phyloP scores from a whole-genome alignment of 225 moss, liverwort and hornwort species.

The Rhytidiadelphus loreus region DNA sequence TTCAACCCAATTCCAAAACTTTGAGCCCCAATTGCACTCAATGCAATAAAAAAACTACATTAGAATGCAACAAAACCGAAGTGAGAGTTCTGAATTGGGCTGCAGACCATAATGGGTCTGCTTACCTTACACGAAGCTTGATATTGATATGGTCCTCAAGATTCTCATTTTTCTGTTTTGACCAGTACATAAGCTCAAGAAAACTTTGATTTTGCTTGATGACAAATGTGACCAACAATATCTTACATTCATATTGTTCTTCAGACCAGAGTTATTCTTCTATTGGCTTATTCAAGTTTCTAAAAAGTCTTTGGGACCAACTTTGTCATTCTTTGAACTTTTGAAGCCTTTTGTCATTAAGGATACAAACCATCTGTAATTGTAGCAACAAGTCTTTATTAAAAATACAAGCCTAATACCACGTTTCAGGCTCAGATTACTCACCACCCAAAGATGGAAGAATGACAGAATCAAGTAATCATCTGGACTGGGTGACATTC shows the following conservation, averaged over 20 bases:
- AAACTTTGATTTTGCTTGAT: neutral
- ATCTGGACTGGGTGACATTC: neutral
- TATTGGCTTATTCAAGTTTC: neutral
- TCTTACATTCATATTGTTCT: neutral
- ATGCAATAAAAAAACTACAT: too few species aligned
- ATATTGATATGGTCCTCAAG: too few species aligned
- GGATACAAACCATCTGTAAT: neutral
- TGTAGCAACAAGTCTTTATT: neutral
- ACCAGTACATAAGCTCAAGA: neutral
- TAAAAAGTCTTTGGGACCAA: neutral
- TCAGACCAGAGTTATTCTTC: neutral
- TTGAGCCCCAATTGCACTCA: too few species aligned
- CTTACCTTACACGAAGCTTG: too few species aligned
- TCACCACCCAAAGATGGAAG: neutral
- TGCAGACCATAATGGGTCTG: too few species aligned
- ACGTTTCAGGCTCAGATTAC: neutral
- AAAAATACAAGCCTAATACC: neutral
- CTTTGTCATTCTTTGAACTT: neutral
- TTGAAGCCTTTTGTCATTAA: neutral
- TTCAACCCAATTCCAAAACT: too few species aligned
- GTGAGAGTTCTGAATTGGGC: neutral
- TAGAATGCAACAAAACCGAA: too few species aligned
- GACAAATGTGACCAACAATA: neutral
- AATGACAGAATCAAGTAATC: neutral
- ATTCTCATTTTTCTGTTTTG: neutral